Base-by-base conservation (phyloP, 805 yeast species). In the Myxozyma lipomycoides region DNA sequence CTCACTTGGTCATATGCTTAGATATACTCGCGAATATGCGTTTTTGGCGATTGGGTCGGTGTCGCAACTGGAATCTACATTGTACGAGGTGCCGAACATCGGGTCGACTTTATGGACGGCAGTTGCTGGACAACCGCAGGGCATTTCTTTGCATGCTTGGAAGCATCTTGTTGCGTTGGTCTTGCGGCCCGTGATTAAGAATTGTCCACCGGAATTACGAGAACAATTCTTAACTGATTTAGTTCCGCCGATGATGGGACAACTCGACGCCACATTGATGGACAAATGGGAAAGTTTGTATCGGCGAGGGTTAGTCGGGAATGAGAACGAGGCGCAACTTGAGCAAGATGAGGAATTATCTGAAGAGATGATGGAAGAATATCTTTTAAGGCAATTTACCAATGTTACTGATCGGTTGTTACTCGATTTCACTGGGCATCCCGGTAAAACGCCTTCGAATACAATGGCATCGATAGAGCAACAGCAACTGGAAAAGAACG, bases 281-380 rank as follows among this genome's bases (percentile, higher is more conserved):
- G 71, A 71, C 24, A 83, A 78, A 64, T 93, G 98, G 98, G 79
- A 26, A n/a, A 22, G 35, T 19, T 45, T 35, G 23, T 32, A 28
- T 22, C 41, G 40, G 75, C 25, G 74, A 73, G 56, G 86, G 81
- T 18, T 79, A 77, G 64, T 67, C 71, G 47, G 42, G 10, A 45
- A 40, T 34, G 49, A 10, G 22, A 12, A 12, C 12, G 12, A 28
- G 7, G 12, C 7, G 32, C 12, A 28, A 7, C 32, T 28, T 9
- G 56, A 52, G 12, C 56, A 50, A 25, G 67, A 75, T 15, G 69
- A 65, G 4, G 86, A 88, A 22, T 74, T 91, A 62, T 83, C 93
- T n/a, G 96, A 90, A 60, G 98, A 93, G 64, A 93, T 93, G 95
- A 84, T 93, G 86, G 97, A 91, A 60, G 98, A 93, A 65, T 96